A percentile compares a stretch with the other conserved stretches of the same genome.
phyloP scores from a whole-genome alignment of 345 rosid species.

The Rhizophora mangle region DNA sequence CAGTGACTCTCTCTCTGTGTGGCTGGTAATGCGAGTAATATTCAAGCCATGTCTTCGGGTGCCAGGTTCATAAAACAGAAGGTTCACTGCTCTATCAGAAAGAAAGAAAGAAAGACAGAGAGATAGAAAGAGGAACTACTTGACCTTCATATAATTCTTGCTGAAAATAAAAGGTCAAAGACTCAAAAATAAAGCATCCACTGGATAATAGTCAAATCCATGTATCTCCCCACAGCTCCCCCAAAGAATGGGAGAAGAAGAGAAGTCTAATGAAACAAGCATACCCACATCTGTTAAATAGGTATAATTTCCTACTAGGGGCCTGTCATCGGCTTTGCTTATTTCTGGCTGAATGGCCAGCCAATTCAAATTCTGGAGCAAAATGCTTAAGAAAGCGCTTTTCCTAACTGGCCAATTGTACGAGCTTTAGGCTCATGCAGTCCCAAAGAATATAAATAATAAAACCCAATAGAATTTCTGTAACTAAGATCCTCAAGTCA shows the following conservation, averaged over 20 bases:
- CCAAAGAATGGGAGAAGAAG: no score
- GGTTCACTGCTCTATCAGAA: no score
- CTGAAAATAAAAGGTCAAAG: no score
- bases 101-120: neutral
- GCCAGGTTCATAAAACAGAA: no score
- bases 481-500: slow-evolving; percentile 4
- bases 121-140: neutral
- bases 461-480: neutral
- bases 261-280: neutral
- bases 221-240: neutral
- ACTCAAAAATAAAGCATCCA: neutral
- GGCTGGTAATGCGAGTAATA: no score
- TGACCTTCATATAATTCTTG: neutral
- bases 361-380: slow-evolving; percentile 2
- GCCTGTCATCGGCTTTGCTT: neutral
- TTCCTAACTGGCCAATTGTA: neutral
- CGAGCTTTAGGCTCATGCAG: slow-evolving; percentile 14
- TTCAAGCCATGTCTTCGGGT: no score
- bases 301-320: slow-evolving; percentile 7
- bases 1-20: no score
- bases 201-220: slow-evolving; percentile 6
- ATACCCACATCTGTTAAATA: slow-evolving; percentile 18
- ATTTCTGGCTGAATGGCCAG: slow-evolving; percentile 13
- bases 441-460: slow-evolving; percentile 8
- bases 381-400: slow-evolving; percentile 3